Base-by-base conservation (phyloP, 352 stramenopile genomes). In the Globisporangium nagaii region DNA sequence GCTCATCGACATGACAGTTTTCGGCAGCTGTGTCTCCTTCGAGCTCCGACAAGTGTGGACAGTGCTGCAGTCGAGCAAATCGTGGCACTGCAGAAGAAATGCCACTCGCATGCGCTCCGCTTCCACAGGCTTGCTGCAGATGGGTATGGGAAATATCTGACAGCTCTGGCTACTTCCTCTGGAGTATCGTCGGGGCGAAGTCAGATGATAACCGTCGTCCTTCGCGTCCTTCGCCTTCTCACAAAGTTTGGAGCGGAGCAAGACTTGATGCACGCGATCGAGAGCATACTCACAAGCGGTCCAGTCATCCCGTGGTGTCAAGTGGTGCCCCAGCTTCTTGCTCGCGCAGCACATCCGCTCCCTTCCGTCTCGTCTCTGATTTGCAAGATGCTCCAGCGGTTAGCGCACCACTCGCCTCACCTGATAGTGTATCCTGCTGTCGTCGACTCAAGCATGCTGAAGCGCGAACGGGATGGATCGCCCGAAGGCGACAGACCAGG, bases 401-500 rank as follows among this genome's bases (percentile, higher is more conserved):
- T 95, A 40, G 83, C 79, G 34, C 68, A 63, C 17, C 63, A 82
- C 25, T 85, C 64, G 6, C 79, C 84, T 2, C 69, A 90, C 46
- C 42, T 81, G 8, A 70, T 95, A 31, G 79, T 90, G 17, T 95
- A 91, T 62, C 82, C 82, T 13, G 76, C 71, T 17, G 65, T 93
- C 4, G 84, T 90, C 20, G 76, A 91, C 46, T 72, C 73, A 8
- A 61, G 78, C 47, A 53, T 22, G 19, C 42, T 19, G 17, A 34
- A 34, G 20, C n/a, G 9, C 2, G 27, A 12, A 20, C 39, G 42
- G 31, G 35, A 5, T 15, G 30, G 24, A 31, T 24, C 24, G 25
- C 15, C 41, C 15, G 36, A 55, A n/a, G 22, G 24, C 28, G 39
- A 1, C 25, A 62, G 34, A 19, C 4, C 20, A n/a, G 59, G 19